phyloP scores from a whole-genome alignment of 768 basidiomycete genomes.

The Xerocomellus amylosporus region DNA sequence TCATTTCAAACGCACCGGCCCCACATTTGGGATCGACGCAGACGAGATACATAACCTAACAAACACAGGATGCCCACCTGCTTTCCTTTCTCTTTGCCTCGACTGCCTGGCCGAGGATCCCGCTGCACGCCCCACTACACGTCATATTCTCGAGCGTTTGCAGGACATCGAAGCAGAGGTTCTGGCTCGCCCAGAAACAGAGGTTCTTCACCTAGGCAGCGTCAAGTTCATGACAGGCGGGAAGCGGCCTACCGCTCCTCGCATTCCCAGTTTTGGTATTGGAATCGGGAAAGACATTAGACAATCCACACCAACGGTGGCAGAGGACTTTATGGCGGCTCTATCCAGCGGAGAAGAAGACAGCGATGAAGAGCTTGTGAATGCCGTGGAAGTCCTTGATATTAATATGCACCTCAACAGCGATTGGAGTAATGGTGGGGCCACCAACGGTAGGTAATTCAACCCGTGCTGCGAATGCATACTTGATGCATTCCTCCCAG shows the following conservation, averaged over 20 bases:
- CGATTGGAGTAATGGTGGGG: constrained; percentile 40
- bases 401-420: constrained; percentile 47
- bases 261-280: constrained; percentile 85
- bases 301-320: constrained; percentile 28
- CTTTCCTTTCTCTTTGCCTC: constrained; percentile 72
- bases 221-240: constrained; percentile 76
- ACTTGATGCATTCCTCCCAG: constrained; percentile 23
- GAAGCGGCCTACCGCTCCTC: constrained; percentile 59
- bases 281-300: constrained; percentile 63
- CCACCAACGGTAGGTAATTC: constrained; percentile 31
- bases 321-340: constrained; percentile 35
- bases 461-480: constrained; percentile 4
- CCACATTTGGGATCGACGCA: constrained; percentile 72
- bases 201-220: constrained; percentile 79
- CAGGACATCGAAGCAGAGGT: constrained; percentile 83
- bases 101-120: constrained; percentile 74
- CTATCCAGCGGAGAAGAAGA: constrained; percentile 51
- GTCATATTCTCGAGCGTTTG: constrained; percentile 75
- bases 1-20: constrained; percentile 73
- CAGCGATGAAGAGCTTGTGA: constrained; percentile 62
- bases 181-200: constrained; percentile 60
- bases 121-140: constrained; percentile 66
- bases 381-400: constrained; percentile 55
- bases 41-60: constrained; percentile 69
- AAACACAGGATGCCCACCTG: constrained; percentile 72